Percentiles rank a stretch among this genome's conserved stretches.
phyloP scores from a whole-genome alignment of 208 protist genomes.

The Leishmania gerbilli region DNA sequence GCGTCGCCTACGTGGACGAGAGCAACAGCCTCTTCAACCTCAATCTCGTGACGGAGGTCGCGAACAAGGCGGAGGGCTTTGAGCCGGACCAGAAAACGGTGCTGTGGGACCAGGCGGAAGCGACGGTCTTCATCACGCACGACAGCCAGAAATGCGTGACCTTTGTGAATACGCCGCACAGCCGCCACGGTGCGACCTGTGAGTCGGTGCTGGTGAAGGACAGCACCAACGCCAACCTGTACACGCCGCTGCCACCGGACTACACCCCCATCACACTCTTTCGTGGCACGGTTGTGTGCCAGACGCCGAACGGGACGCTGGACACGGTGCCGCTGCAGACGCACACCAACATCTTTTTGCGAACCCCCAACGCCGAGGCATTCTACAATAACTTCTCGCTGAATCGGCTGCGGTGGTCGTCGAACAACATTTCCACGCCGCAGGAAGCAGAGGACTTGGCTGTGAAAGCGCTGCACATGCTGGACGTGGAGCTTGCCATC shows the following conservation, averaged over 20 bases:
- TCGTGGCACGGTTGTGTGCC: conserved; percentile 81
- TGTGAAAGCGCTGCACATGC: conserved; percentile 90
- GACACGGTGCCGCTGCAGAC: conserved; percentile 71
- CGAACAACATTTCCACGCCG: conserved; percentile 84
- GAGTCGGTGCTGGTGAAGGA: conserved; percentile 72
- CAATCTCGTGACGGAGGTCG: conserved; percentile 91
- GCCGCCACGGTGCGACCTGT: conserved; percentile 86
- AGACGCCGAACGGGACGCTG: conserved; percentile 70
- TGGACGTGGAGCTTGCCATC: conserved; percentile 94
- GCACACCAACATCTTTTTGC: conserved; percentile 62
- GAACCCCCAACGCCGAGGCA: conserved; percentile 59
- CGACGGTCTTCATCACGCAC: conserved; percentile 86
- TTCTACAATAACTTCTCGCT: conserved; percentile 93
- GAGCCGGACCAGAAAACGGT: conserved; percentile 63
- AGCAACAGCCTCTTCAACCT: conserved; percentile 82
- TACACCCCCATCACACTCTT: conserved; percentile 81
- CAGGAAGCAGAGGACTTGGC: conserved; percentile 87
- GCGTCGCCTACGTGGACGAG: conserved; percentile 91
- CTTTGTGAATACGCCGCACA: conserved; percentile 90
- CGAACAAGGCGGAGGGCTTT: conserved; percentile 75
- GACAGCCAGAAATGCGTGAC: conserved; percentile 79
- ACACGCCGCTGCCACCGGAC: conserved; percentile 67
- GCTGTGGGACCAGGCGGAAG: conserved; percentile 93
- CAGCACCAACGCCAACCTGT: conserved; percentile 62
- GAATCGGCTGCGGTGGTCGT: conserved; percentile 90